Base-by-base conservation (phyloP, 129 eudicot genomes). In the Centrapalus pauciflorus region DNA sequence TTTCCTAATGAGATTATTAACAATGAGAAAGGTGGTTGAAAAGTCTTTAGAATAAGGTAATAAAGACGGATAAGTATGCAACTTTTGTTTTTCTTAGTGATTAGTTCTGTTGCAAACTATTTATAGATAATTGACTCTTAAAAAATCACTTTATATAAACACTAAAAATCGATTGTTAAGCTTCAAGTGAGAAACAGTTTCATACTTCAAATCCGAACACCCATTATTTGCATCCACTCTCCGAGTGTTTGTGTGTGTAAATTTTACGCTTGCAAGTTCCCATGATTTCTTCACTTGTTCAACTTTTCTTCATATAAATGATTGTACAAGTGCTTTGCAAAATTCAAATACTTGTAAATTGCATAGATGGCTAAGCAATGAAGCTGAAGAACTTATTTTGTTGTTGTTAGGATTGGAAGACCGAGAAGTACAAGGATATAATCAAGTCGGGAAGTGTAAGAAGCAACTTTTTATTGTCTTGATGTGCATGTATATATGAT, bases 391-490 rank as follows among this genome's bases (percentile, higher is more conserved):
- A 11, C 28, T 29, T 20, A 40, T 16, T 71, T 69, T 28, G n/a
- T 3, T 76, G 50, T 51, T 41, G 29, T 2, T 76, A 93, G 99
- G 99, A 89, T 71, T 94, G 97, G 99, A 94, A 94, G 81, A 94
- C 97, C 2, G 95, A 94, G 69, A 86, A 88, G 74, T 94, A 94
- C 74, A 90, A 94, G 78, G 90, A 94, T 40, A 94, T 94, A 69
- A 84, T 89, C 84, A 94, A 82, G 76, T 94, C 99, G 41, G 99
- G 99, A 77, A 84, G 84, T 74, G 99, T 94, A 89, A 89, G 99
- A 63, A 45, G 67, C 20, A 33, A 25, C 27, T 13, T 5, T 46
- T 33, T 28, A n/a, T n/a, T n/a, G 28, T 70, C 11, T 14, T 16
- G 11, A 59, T 71, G 37, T 14, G 8, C 6, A 12, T 62, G 63